phyloP scores from a whole-genome alignment of 495 filamentous ascomycete species.

The Neurospora sp. region DNA sequence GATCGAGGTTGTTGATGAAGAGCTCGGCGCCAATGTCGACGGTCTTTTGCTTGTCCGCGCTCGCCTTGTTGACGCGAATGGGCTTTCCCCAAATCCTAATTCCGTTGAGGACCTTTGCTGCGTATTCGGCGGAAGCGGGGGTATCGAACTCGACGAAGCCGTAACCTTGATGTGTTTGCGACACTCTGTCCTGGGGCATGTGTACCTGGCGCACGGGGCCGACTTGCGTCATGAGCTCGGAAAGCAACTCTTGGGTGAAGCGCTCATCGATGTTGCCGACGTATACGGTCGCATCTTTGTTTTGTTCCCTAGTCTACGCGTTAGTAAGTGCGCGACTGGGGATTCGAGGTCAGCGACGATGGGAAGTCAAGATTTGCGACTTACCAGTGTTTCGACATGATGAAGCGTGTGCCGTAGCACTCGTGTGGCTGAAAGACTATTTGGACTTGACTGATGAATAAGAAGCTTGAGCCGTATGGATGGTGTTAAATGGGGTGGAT shows the following conservation, averaged over 20 bases:
- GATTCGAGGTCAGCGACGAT: not conserved
- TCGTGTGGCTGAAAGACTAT: not conserved
- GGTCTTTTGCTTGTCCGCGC: conserved; percentile 91
- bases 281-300: conserved; percentile 97
- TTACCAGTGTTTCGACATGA: conserved; percentile 60
- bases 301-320: conserved; percentile 67
- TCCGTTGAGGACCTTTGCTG: conserved; percentile 92
- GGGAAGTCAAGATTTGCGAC: conserved; percentile 4
- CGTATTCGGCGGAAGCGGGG: conserved; percentile 95
- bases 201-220: conserved; percentile 96
- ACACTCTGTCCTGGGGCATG: conserved; percentile 93
- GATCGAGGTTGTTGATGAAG: conserved; percentile 92
- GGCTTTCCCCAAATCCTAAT: conserved; percentile 89
- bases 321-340: not conserved
- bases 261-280: conserved; percentile 97
- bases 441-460: not conserved
- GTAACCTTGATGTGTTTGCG: conserved; percentile 93
- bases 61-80: conserved; percentile 86
- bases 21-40: conserved; percentile 95
- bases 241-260: conserved; percentile 79
- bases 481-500: not conserved
- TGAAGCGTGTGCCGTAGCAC: not conserved
- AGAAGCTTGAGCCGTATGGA: not conserved
- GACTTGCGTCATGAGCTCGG: conserved; percentile 96
- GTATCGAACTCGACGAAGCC: conserved; percentile 97